These are phyloP conservation scores for Acanthamoeba castellanii DNA, from an alignment of 208 protist species.

Conservation along the genomic window DNA sequence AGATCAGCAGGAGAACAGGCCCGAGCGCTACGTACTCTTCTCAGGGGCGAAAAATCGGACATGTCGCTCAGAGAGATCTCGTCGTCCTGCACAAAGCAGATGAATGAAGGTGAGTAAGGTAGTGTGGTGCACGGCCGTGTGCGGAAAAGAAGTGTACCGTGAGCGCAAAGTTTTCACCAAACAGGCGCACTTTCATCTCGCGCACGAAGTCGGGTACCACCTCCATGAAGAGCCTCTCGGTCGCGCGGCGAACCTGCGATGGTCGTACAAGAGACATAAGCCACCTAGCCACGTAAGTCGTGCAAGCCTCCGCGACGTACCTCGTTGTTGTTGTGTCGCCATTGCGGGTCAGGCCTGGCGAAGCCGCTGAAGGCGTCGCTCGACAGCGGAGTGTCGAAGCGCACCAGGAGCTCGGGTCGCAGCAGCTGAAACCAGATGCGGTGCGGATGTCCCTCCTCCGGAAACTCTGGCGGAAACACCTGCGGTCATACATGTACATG, in stretches of 20 bases:
- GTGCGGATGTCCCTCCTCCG: constrained; percentile 31
- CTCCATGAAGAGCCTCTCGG: constrained; percentile 39
- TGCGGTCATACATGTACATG: too few relatives aligned
- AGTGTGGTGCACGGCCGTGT: neutral
- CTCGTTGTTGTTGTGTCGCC: constrained; percentile 52
- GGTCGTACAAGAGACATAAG: too few relatives aligned
- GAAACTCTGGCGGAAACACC: constrained; percentile 65
- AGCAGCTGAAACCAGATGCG: constrained; percentile 72
- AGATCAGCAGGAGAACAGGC: too few relatives aligned
- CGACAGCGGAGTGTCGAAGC: constrained; percentile 41
- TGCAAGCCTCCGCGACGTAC: too few relatives aligned
- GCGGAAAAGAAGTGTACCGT: neutral
- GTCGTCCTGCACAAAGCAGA: neutral
- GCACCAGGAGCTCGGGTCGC: constrained; percentile 27
- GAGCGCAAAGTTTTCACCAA: constrained; percentile 67
- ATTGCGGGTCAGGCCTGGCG: constrained; percentile 39
- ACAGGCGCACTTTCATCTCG: constrained; percentile 40
- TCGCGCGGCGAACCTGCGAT: neutral
- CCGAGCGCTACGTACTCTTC: neutral
- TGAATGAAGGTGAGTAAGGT: too few relatives aligned
- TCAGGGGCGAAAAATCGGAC: constrained; percentile 9
- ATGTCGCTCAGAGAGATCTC: constrained; percentile 40
- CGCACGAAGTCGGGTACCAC: constrained; percentile 39
- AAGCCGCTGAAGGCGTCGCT: constrained; percentile 72
- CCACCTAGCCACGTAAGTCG: too few relatives aligned